Evolutionary conservation across 306 rosid genomes (phyloP), one percentile per base, ranked within the genome.

Genomic region (Fragaria vesca): DNA sequence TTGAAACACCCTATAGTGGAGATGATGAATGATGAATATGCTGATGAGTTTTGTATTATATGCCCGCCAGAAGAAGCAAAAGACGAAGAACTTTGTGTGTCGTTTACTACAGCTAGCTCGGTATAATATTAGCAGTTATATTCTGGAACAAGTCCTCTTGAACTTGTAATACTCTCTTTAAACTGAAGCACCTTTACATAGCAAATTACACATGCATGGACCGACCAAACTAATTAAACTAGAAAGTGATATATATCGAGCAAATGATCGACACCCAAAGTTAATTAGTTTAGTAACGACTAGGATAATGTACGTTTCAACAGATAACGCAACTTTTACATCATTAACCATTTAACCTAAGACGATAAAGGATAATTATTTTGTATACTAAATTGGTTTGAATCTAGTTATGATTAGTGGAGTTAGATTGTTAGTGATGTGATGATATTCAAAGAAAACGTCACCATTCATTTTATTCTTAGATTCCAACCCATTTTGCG

Each of bases 31-130:
- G 45, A 45, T 45, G 48, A 0, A 1, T 7, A 46, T 58, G 58
- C 46, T 55, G 12, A 6, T 38, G 48, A 38, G 15, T 32, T 62
- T 76, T 36, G 48, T 36, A 66, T 58, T 42, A 61, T 42, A 28
- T 36, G 51, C 52, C 16, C 32, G 32, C 32, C 30, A 13, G 30
- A 54, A 73, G 69, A 34, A 65, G 69, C 69, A 34, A 71, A n/a
- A 32, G 55, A 80, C 30, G 11, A 38, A 48, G 15, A 42, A 47
- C 52, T 55, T 73, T 20, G 4, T 26, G 0, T 48, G 80, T 69
- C 80, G 79, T 69, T 51, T 74, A 81, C 60, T 42, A 66, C 78
- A 79, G 60, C 74, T 80, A 57, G 61, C 28, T 75, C 26, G 6
- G 12, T 57, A 57, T 55, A 55, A 63, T 32, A 0, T 5, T 32